Conservation (phyloP, 2,329 filamentous ascomycete species). For the Lachnellula suecica region DNA sequence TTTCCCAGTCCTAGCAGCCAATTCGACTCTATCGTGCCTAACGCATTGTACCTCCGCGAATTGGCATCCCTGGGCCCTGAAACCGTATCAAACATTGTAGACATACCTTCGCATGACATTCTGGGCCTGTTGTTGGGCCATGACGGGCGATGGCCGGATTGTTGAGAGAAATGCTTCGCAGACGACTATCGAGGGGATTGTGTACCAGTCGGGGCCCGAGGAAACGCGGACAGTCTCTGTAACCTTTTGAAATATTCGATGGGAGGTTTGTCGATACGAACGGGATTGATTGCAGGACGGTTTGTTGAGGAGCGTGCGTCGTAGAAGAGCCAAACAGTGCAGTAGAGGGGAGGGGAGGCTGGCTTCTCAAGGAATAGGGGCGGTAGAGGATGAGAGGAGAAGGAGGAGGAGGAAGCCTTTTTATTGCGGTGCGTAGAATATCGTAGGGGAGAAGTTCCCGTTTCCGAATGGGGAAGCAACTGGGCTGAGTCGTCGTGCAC, state of each 20-base stretch:
- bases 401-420: not conserved
- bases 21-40: not conserved
- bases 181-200: constrained; percentile 13
- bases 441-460: not conserved
- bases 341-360: not conserved
- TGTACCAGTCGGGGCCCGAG: constrained; percentile 24
- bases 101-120: constrained; percentile 46
- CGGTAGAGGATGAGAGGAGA: not conserved
- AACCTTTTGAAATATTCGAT: constrained; percentile 5
- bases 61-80: not conserved
- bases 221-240: constrained; percentile 8
- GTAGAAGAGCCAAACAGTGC: not conserved
- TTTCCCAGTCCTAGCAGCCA: not conserved
- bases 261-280: constrained; percentile 25
- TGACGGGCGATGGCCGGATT: constrained; percentile 18
- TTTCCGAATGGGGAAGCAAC: constrained; percentile 5
- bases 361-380: constrained; percentile 1
- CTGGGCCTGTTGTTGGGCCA: constrained; percentile 34
- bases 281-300: constrained; percentile 16
- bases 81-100: not conserved
- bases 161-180: constrained; percentile 1
- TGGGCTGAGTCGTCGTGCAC: constrained; percentile 14
- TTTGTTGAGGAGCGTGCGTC: constrained; percentile 1
- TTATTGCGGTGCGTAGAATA: not conserved
- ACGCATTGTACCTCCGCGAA: not conserved